A percentile compares a stretch with the other conserved stretches of the same genome.
phyloP scores from a whole-genome alignment of 2,329 filamentous ascomycete species.

The Ceratocystis smalleyi region DNA sequence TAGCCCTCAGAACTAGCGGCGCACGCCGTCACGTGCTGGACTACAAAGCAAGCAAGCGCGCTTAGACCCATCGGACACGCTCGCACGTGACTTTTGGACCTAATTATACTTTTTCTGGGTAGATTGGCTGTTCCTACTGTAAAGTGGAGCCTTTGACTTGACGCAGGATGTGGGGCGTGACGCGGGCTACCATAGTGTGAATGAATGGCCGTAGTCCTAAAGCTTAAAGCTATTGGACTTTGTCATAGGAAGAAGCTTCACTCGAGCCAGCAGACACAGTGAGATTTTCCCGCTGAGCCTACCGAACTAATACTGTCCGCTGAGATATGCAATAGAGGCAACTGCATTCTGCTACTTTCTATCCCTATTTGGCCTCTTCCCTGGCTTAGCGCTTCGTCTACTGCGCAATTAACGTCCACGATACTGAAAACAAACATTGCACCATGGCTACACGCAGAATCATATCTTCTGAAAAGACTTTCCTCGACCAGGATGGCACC shows the following conservation, averaged over 20 bases:
- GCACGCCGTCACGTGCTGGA: neutral
- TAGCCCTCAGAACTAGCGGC: neutral
- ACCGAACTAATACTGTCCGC: neutral
- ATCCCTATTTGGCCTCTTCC: neutral
- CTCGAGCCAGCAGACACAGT: neutral
- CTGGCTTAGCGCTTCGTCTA: neutral
- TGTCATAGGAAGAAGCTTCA: neutral
- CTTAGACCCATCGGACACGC: neutral
- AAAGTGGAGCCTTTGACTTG: neutral
- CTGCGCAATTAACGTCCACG: neutral
- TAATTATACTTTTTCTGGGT: neutral
- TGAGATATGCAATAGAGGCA: neutral
- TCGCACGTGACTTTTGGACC: neutral
- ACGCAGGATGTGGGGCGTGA: neutral
- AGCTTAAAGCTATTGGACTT: neutral
- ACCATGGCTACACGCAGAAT: constrained; percentile 57
- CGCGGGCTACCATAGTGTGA: neutral
- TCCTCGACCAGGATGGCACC: constrained; percentile 44
- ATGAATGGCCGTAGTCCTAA: neutral
- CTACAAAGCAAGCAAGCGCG: neutral
- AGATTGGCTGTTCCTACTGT: neutral
- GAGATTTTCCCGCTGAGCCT: neutral
- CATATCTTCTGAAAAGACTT: constrained; percentile 48
- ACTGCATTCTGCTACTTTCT: neutral
- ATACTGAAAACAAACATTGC: neutral